Base-by-base conservation (phyloP, 2,329 filamentous ascomycete genomes). In the Teratosphaeria nubilosa region DNA sequence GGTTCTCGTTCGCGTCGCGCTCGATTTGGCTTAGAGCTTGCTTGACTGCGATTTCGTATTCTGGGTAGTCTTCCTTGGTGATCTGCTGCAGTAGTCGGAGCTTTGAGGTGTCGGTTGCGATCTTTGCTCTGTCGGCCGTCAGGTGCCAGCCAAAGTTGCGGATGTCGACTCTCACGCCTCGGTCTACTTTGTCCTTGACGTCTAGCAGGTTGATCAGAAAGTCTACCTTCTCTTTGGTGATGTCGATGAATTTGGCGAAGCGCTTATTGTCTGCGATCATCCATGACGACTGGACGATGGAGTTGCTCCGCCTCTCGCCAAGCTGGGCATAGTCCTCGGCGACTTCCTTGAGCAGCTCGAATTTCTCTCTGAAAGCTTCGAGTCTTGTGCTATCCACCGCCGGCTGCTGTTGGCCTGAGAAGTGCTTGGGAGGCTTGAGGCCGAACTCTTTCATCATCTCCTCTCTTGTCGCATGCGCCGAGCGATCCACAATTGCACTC, bases 91-190 rank as follows among this genome's bases (percentile, higher is more conserved):
- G 71, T 7, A 78, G 67, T 20, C 69, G 65, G n/a, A 78, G 64
- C 64, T 78, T 78, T 10, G 71, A 70, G 9, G 74, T 68, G 56
- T 78, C 76, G 53, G 62, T 58, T 2, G 68, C 65, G 13, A 68
- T 65, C 1, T 66, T 60, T n/a, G 58, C 58, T 14, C 67, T 62
- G 58, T 73, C 71, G 20, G 66, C 67, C 13, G 66, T 60, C 2
- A 77, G 70, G 63, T 78, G 76, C 76, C 76, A 78, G n/a, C 75
- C 76, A 65, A 78, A 74, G 13, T 72, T 71, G 41, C 72, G 72
- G 58, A 78, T 77, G 55, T 78, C 76, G 60, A 73, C 73, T 37
- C 72, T 69, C 65, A 75, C 74, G 13, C 71, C 76, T 13, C 73
- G 65, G 62, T 78, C 75, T 1, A 78, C 72, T 48, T 73, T 68